Percentiles rank a stretch among this genome's conserved stretches.
Evolutionary conservation across 2,329 filamentous ascomycete genomes (phyloP).

Genomic region (Diplodia corticola): DNA sequence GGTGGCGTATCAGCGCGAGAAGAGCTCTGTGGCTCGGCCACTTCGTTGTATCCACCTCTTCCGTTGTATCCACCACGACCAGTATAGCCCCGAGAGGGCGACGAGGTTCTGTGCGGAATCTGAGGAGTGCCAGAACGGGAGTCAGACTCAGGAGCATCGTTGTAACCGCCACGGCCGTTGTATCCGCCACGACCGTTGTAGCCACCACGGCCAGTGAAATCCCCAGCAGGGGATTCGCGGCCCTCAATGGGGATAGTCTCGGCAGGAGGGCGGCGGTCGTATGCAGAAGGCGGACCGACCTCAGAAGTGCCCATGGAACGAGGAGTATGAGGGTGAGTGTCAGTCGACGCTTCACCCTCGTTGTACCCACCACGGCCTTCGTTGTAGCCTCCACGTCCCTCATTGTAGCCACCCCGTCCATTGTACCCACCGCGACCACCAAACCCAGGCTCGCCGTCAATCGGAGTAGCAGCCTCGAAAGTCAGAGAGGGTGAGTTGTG

Average conservation of each 20-base stretch:
- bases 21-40: neutral
- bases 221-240: slow-evolving; percentile 18
- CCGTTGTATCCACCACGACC: slow-evolving; percentile 37
- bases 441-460: slow-evolving; percentile 18
- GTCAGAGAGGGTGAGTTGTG: slow-evolving; percentile 15
- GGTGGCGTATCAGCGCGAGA: slow-evolving; percentile 11
- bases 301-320: slow-evolving; percentile 5
- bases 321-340: neutral
- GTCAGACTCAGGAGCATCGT: slow-evolving; percentile 24
- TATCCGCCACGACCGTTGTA: slow-evolving; percentile 37
- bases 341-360: slow-evolving; percentile 24
- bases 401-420: slow-evolving; percentile 36
- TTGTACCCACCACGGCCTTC: slow-evolving; percentile 26
- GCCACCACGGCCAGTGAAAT: slow-evolving; percentile 31
- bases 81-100: slow-evolving; percentile 27
- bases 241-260: slow-evolving; percentile 6
- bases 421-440: slow-evolving; percentile 31
- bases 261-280: slow-evolving; percentile 12
- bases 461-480: slow-evolving; percentile 17
- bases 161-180: slow-evolving; percentile 28
- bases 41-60: slow-evolving; percentile 25
- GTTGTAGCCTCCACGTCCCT: slow-evolving; percentile 24
- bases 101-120: neutral
- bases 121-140: slow-evolving; percentile 5
- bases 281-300: slow-evolving; percentile 9